Conservation (phyloP, 2,329 filamentous ascomycete species). For the Karstenula rhodostoma region DNA sequence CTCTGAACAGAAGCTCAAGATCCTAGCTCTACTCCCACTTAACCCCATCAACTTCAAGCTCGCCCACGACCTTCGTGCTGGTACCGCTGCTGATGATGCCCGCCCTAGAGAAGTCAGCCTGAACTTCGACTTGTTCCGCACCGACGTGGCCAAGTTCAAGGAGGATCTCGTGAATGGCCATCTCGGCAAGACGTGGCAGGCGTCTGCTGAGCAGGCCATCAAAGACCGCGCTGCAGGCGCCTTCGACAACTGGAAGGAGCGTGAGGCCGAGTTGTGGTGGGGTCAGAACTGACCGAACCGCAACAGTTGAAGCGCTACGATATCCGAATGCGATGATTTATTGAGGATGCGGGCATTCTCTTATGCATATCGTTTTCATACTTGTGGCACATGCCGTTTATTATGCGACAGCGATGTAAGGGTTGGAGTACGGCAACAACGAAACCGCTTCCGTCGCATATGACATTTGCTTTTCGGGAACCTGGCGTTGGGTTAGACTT, state of each 20-base stretch:
- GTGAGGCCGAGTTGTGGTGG: constrained; percentile 65
- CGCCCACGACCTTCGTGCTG: constrained; percentile 22
- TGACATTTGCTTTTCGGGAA: constrained; percentile 3
- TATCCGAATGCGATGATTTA: background rate
- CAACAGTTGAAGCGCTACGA: background rate
- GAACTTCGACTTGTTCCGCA: constrained; percentile 58
- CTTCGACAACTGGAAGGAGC: constrained; percentile 65
- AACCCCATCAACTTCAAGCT: constrained; percentile 27
- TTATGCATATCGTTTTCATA: background rate
- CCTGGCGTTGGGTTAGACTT: background rate
- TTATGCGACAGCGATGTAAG: background rate
- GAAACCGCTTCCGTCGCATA: constrained; percentile 13
- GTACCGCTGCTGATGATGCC: constrained; percentile 21
- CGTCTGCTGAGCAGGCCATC: constrained; percentile 62
- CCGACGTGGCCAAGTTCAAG: constrained; percentile 63
- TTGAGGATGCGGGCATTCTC: constrained; percentile 10
- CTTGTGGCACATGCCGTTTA: background rate
- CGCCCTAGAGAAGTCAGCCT: constrained; percentile 35
- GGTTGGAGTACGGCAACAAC: background rate
- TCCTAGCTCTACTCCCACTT: constrained; percentile 36
- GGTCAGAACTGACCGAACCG: constrained; percentile 56
- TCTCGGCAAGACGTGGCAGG: constrained; percentile 66
- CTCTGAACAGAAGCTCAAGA: constrained; percentile 26
- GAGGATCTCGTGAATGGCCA: constrained; percentile 63
- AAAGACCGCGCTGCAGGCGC: constrained; percentile 60